Evolutionary conservation across 129 eudicot species (phyloP).

Genomic region (Artemisia argyi): DNA sequence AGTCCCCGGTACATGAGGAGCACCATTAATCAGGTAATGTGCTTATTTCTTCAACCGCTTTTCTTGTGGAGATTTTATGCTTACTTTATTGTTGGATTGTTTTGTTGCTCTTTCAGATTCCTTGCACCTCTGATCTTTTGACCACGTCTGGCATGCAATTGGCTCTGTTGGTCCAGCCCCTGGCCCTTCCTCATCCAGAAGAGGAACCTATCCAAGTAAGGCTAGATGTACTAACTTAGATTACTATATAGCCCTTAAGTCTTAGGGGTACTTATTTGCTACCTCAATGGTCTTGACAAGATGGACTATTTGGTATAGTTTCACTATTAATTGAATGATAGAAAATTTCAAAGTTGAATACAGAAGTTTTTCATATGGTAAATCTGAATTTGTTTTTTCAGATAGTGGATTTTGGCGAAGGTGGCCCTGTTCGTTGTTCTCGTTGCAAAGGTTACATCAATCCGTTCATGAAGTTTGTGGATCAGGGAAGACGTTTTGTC

Average conservation of each 20-base stretch:
- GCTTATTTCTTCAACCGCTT: not conserved
- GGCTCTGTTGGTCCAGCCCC: slow-evolving; percentile 92
- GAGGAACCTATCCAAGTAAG: slow-evolving; percentile 96
- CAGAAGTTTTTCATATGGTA: not conserved
- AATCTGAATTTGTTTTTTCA: slow-evolving; percentile 21
- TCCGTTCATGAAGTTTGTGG: slow-evolving; percentile 87
- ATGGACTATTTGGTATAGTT: too few species aligned
- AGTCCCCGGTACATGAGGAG: slow-evolving; percentile 97
- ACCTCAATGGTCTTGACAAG: slow-evolving; percentile 6
- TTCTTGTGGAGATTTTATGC: not conserved
- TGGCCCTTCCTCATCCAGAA: slow-evolving; percentile 95
- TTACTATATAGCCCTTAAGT: not conserved
- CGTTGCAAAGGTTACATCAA: slow-evolving; percentile 98
- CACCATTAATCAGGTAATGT: slow-evolving; percentile 78
- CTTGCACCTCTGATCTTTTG: slow-evolving; percentile 86
- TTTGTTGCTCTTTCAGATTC: slow-evolving; percentile 58
- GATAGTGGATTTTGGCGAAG: slow-evolving; percentile 93
- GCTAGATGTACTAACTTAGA: not conserved
- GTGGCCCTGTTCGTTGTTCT: slow-evolving; percentile 95
- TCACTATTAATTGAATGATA: not conserved
- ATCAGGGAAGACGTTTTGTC: slow-evolving; percentile 86
- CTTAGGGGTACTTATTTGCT: slow-evolving; percentile 4
- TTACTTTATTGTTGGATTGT: slow-evolving; percentile 12
- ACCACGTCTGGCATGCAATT: slow-evolving; percentile 95
- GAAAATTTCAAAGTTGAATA: not conserved